Percentiles rank a stretch among this genome's conserved stretches.
phyloP scores from a whole-genome alignment of 441 rosid species.

The Raphanus hybrid region DNA sequence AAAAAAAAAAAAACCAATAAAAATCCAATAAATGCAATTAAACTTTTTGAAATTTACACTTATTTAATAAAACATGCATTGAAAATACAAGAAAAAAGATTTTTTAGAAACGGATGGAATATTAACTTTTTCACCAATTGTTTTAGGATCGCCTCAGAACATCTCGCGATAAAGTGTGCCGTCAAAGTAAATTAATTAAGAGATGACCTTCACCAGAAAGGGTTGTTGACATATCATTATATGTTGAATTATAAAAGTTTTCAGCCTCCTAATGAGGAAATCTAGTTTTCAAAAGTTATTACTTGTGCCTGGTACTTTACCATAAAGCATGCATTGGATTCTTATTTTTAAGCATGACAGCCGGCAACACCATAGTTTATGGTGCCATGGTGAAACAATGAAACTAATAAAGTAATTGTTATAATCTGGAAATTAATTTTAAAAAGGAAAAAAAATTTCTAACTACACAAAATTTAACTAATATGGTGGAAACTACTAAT shows the following conservation, averaged over 20 bases:
- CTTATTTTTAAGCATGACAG: conserved; percentile 38
- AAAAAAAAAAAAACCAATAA: too few relatives aligned
- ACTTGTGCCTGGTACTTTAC: conserved; percentile 32
- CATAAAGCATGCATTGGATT: conserved; percentile 29
- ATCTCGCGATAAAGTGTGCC: conserved; percentile 9
- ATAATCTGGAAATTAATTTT: neutral
- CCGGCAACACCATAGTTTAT: conserved; percentile 25
- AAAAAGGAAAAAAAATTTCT: too few relatives aligned
- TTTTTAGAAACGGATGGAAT: too few relatives aligned
- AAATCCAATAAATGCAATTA: too few relatives aligned
- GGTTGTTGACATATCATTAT: conserved; percentile 33
- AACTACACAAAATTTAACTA: too few relatives aligned
- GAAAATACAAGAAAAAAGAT: too few relatives aligned
- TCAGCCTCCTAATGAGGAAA: conserved; percentile 40
- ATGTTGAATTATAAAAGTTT: conserved; percentile 43
- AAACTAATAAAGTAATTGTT: neutral
- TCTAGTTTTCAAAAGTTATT: conserved; percentile 25
- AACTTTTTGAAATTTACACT: too few relatives aligned
- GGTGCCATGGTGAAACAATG: conserved; percentile 3
- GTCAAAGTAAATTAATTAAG: conserved; percentile 22
- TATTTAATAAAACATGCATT: too few relatives aligned
- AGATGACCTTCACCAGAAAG: conserved; percentile 31
- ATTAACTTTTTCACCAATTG: neutral
- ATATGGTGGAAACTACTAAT: too few relatives aligned
- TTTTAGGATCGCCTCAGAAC: neutral